phyloP scores from a whole-genome alignment of 192 early-diverging fungal species.

The Dispira parvispora region DNA sequence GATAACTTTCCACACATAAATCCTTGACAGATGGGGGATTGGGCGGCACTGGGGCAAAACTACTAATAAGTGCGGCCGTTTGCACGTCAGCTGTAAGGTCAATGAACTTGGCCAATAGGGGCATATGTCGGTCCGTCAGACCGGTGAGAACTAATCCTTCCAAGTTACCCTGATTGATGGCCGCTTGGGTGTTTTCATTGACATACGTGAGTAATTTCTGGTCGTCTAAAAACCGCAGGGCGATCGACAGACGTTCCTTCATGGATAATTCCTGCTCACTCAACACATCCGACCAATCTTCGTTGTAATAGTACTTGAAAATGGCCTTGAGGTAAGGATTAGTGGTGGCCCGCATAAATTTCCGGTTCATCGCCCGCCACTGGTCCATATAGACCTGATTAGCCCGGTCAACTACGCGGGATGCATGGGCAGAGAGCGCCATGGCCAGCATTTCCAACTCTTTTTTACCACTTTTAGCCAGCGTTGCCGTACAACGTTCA shows the following conservation, averaged over 20 bases:
- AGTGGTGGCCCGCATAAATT: constrained; percentile 12
- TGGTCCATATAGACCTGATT: constrained; percentile 16
- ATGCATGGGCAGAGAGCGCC: constrained; percentile 35
- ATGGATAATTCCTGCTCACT: constrained; percentile 53
- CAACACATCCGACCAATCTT: constrained; percentile 65
- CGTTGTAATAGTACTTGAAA: constrained; percentile 69
- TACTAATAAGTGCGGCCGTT: constrained; percentile 56
- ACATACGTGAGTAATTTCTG: constrained; percentile 51
- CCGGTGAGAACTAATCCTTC: constrained; percentile 78
- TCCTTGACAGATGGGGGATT: constrained; percentile 12
- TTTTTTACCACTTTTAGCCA: constrained; percentile 17
- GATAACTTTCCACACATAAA: constrained; percentile 48
- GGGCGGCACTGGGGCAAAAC: constrained; percentile 22
- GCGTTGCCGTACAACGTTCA: constrained; percentile 51
- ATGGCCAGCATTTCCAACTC: constrained; percentile 70
- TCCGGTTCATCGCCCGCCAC: constrained; percentile 16
- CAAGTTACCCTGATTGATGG: constrained; percentile 50
- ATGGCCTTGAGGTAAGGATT: constrained; percentile 73
- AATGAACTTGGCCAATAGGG: constrained; percentile 62
- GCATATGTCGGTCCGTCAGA: constrained; percentile 40
- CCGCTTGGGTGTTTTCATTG: constrained; percentile 27
- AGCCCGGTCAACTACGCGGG: constrained; percentile 6
- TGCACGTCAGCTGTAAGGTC: constrained; percentile 84
- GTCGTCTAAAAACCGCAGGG: constrained; percentile 71
- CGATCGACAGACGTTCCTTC: constrained; percentile 63